phyloP scores from a whole-genome alignment of 78 protist genomes.

The Dictyostelium capitatum region DNA sequence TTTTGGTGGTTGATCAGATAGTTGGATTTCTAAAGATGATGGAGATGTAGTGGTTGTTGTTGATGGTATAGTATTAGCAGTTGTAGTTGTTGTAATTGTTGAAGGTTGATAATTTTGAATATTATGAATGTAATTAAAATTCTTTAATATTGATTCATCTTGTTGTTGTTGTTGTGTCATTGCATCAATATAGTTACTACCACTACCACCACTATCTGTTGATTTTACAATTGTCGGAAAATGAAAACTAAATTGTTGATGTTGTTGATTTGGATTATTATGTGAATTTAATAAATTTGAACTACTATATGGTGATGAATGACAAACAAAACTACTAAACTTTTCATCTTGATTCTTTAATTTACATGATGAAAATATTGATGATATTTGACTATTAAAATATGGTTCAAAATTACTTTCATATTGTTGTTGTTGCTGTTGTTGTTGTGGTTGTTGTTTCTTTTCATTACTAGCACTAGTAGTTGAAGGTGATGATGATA shows the following conservation, averaged over 20 bases:
- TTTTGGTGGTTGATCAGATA: background rate
- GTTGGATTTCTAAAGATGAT: background rate
- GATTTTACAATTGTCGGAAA: background rate
- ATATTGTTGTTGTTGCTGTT: background rate
- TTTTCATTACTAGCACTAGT: background rate
- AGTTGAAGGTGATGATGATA: background rate
- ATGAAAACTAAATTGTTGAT: slow-evolving; percentile 4
- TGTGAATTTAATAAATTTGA: slow-evolving; percentile 7
- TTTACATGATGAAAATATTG: slow-evolving; percentile 19
- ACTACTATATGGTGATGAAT: slow-evolving; percentile 3
- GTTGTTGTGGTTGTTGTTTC: background rate
- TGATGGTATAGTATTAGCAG: background rate
- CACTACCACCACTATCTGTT: too few species aligned
- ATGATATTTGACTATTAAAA: background rate
- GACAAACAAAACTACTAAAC: slow-evolving; percentile 27
- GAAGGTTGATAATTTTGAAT: slow-evolving; percentile 31
- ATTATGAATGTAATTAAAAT: slow-evolving; percentile 22
- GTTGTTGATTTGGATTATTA: slow-evolving; percentile 6
- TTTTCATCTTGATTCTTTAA: slow-evolving; percentile 34
- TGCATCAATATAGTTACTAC: background rate
- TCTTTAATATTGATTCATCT: background rate
- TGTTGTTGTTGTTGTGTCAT: background rate
- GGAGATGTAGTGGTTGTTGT: background rate
- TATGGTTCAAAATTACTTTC: background rate
- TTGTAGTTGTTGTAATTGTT: background rate